Base-by-base conservation (phyloP, 2,329 filamentous ascomycete genomes). In the Lecanicillium sp. region DNA sequence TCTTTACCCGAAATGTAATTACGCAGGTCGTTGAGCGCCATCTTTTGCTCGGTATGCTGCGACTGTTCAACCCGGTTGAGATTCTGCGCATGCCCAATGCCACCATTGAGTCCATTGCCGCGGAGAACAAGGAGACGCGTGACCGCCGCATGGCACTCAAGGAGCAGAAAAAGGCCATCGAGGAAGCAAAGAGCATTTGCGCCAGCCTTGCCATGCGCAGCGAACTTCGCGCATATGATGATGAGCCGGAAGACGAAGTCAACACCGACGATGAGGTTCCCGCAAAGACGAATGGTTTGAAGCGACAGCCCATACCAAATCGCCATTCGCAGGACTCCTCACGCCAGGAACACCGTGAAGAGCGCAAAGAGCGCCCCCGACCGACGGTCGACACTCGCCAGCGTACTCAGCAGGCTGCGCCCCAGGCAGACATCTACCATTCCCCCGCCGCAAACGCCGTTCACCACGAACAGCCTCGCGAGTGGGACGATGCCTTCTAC, bases 11-110 rank as follows among this genome's bases (percentile, higher is more conserved):
- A 39, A 73, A 73, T 44, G 62, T 69, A 40, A 71, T 73, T 39
- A 72, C 68, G 0, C 69, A 73, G 42, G 68, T 73, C 0, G 64
- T 70, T 1, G 70, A 73, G 51, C 62, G 69, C 1, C 69, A 73
- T 40, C 55, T 73, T 3, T 58, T 73, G 10, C 61, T 71, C 29
- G 69, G 69, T 20, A 70, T 73, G 65, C 63, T 72, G 34, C 58
- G 65, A 20, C 56, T 73, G 19, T 73, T 73, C 53, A 71, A 73
- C 48, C 67, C 68, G 7, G 64, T 70, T n/a, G 65, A 69, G 53
- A 66, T 73, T 25, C 51, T 73, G 31, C 58, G 61, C 45, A 69
- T 73, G 66, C 55, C 48, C 17, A 61, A 66, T 41, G 42, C 56
- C 4, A 60, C 60, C 4, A 62, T 73, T 27, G 68, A 73, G 50